Conservation (phyloP, 352 stramenopile species). For the Proteromonas lacertae region DNA sequence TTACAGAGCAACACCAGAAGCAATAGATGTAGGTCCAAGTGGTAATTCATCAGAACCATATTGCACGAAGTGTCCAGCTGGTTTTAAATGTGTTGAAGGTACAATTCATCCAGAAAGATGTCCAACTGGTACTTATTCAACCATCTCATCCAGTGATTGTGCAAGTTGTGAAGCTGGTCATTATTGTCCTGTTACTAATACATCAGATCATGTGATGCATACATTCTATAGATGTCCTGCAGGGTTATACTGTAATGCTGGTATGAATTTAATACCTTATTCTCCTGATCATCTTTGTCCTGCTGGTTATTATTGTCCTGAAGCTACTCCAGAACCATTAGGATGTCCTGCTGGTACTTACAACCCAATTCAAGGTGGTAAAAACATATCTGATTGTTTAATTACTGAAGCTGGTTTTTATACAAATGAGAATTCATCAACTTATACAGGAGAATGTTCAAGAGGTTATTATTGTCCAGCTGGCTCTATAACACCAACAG, state of each 20-base stretch:
- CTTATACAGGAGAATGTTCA: slow-evolving; percentile 23
- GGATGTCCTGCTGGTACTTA: slow-evolving; percentile 32
- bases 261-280: slow-evolving; percentile 2
- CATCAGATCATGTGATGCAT: neutral
- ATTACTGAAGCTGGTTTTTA: slow-evolving; percentile 7
- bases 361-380: neutral
- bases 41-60: slow-evolving; percentile 23
- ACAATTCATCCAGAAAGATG: slow-evolving; percentile 11
- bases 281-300: slow-evolving; percentile 7
- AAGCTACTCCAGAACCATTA: slow-evolving; percentile 21
- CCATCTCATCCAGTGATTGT: slow-evolving; percentile 3
- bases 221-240: slow-evolving; percentile 11
- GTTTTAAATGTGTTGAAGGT: slow-evolving; percentile 15
- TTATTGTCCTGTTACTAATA: slow-evolving; percentile 19
- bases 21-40: slow-evolving; percentile 15
- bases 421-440: slow-evolving; percentile 9
- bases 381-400: slow-evolving; percentile 1
- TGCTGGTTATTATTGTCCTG: slow-evolving; percentile 43
- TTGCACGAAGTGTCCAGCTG: slow-evolving; percentile 29
- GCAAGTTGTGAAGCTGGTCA: slow-evolving; percentile 8
- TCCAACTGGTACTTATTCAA: slow-evolving; percentile 5
- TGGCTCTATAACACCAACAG: slow-evolving; percentile 31
- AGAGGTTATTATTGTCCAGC: no score
- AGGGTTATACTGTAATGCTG: slow-evolving; percentile 23
- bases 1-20: slow-evolving; percentile 22